A percentile compares a stretch with the other conserved stretches of the same genome.
These are phyloP conservation scores for Neocatenulostroma microsporum DNA, from an alignment of 2,329 filamentous ascomycete genomes.

Conservation along the genomic window DNA sequence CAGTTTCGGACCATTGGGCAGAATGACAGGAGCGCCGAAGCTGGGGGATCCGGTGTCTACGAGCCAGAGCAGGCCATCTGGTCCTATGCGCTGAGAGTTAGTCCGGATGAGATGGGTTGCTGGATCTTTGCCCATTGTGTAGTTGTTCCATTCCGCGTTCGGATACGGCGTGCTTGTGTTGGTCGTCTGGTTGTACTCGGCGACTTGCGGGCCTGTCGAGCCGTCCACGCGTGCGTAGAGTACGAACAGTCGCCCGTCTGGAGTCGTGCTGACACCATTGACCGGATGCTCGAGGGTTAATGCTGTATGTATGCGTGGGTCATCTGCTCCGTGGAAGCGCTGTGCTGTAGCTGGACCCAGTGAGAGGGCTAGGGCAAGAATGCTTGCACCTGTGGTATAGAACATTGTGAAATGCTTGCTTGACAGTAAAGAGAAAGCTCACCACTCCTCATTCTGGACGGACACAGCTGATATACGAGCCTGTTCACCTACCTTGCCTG, in stretches of 20 bases:
- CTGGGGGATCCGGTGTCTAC: slow-evolving; percentile 26
- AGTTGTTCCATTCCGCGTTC: slow-evolving; percentile 27
- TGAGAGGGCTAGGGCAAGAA: too few relatives aligned
- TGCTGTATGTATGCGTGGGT: background rate
- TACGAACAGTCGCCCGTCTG: slow-evolving; percentile 26
- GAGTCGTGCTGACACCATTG: slow-evolving; percentile 23
- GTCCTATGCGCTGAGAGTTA: slow-evolving; percentile 27
- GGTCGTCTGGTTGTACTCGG: slow-evolving; percentile 21
- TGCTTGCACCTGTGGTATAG: too few relatives aligned
- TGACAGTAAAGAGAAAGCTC: too few relatives aligned
- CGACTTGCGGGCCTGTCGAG: slow-evolving; percentile 25
- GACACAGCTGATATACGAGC: too few relatives aligned
- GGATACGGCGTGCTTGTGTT: slow-evolving; percentile 23
- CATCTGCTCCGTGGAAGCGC: too few relatives aligned
- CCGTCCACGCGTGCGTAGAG: slow-evolving; percentile 26
- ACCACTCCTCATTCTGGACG: too few relatives aligned
- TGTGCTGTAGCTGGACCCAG: too few relatives aligned
- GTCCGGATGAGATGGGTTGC: slow-evolving; percentile 20
- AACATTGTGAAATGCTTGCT: too few relatives aligned
- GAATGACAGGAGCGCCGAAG: slow-evolving; percentile 24
- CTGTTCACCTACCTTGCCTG: too few relatives aligned
- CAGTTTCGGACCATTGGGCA: slow-evolving; percentile 29
- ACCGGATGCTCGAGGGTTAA: slow-evolving; percentile 11
- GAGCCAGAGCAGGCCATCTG: slow-evolving; percentile 28
- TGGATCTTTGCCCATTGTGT: slow-evolving; percentile 21